Base-by-base conservation (phyloP, 768 basidiomycete genomes). In the Pleurotus tuber-regium region DNA sequence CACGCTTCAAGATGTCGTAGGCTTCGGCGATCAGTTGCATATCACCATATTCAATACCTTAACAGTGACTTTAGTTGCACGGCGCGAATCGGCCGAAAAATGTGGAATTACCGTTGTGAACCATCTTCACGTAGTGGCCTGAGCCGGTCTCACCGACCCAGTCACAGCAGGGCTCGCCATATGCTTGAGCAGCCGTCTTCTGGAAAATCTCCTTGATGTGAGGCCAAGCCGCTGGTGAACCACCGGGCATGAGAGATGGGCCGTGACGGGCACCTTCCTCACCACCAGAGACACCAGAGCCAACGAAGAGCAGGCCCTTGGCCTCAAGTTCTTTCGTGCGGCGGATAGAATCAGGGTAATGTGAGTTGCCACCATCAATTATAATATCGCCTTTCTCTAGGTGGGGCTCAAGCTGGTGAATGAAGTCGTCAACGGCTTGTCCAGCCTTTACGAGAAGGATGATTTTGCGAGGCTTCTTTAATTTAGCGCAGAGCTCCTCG, bases 81-180 rank as follows among this genome's bases (percentile, higher is more conserved):
- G 29, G 30, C 14, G 29, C 50, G 52, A 40, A 51, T 33, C 31
- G 11, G 47, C 40, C 21, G 38, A 40, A 53, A 31, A 21, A 26
- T 4, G 44, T 31, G 35, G 61, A 53, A 53, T 63, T 68, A 87
- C 92, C 92, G 53, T 93, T 92, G 77, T 99, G 96, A 56, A 99
- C 96, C 96, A 99, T 98, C 80, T 99, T 99, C 72, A 99, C 96
- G 71, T 98, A 99, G 78, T 98, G 96, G 25, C 93, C 95, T 42
- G 91, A 78, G 54, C 94, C 97, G 55, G 86, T 87, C 72, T 95
- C 90, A 40, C 97, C 97, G 61, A 99, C 96, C 97, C 97, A 99
- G 75, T 99, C 97, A 68, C 96, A 98, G 79, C 97, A 99, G 26
- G 97, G 97, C 61, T 92, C 91, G 56, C 93, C 93, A 50, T 92